Evolutionary conservation across 805 yeast genomes (phyloP).

Genomic region (Candida nonsorbophila): DNA sequence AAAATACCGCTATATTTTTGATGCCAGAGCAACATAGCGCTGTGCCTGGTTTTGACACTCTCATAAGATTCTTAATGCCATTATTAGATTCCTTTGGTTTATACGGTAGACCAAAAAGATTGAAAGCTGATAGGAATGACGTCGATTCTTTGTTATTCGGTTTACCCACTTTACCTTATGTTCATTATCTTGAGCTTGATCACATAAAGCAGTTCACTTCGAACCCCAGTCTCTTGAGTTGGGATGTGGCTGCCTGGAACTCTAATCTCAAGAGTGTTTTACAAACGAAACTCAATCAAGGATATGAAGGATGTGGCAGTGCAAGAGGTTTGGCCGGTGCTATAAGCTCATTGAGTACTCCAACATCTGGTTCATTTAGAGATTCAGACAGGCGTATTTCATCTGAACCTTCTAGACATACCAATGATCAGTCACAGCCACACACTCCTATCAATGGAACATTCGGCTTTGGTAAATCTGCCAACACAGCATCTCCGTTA

Average conservation of each 20-base stretch:
- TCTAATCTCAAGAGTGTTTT: slow-evolving; percentile 23
- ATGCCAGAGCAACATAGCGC: slow-evolving; percentile 42
- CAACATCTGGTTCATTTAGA: slow-evolving; percentile 5
- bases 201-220: slow-evolving; percentile 21
- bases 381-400: background rate
- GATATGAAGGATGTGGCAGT: slow-evolving; percentile 78
- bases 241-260: slow-evolving; percentile 36
- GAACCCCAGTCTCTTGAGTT: slow-evolving; percentile 19
- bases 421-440: background rate
- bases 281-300: slow-evolving; percentile 31
- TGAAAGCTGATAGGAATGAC: slow-evolving; percentile 38
- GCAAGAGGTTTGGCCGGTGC: slow-evolving; percentile 59
- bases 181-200: slow-evolving; percentile 33
- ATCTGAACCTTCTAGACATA: background rate
- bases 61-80: slow-evolving; percentile 38
- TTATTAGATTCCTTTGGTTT: slow-evolving; percentile 39
- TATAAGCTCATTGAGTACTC: slow-evolving; percentile 41
- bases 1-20: slow-evolving; percentile 37
- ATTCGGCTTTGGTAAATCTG: too few relatives aligned
- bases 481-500: slow-evolving; percentile 1
- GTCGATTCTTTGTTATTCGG: slow-evolving; percentile 37
- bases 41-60: slow-evolving; percentile 46
- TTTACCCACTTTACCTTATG: slow-evolving; percentile 40
- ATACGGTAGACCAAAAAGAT: slow-evolving; percentile 40
- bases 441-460: too few relatives aligned